Evolutionary conservation across 176 grass and related monocot species (phyloP).

Genomic region (Triticum monococcum): DNA sequence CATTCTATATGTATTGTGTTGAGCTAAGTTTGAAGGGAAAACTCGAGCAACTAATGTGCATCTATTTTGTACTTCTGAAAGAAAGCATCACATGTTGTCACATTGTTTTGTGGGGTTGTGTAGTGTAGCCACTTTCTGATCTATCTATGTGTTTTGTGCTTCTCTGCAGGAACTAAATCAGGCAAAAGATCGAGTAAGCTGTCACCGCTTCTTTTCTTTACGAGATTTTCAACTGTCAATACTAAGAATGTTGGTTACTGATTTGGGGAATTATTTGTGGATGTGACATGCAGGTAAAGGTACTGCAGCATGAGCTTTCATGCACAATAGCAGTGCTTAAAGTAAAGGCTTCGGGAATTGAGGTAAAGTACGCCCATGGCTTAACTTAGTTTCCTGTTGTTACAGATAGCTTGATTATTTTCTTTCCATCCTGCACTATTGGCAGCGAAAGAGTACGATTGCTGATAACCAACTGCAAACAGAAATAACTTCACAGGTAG

Average conservation of each 20-base stretch:
- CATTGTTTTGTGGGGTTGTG: not conserved
- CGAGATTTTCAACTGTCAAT: not conserved
- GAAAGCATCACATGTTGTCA: not conserved
- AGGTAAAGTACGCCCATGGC: slow-evolving; percentile 33
- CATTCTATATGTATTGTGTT: not conserved
- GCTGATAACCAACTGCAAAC: not conserved
- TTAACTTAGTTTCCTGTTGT: slow-evolving; percentile 9
- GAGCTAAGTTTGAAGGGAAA: not conserved
- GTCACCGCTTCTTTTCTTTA: not conserved
- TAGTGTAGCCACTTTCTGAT: slow-evolving; percentile 7
- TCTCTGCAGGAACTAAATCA: slow-evolving; percentile 65
- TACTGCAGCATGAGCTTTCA: slow-evolving; percentile 63
- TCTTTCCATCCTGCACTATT: slow-evolving; percentile 15
- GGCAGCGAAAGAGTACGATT: slow-evolving; percentile 32
- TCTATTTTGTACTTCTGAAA: not conserved
- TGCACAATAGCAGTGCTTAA: slow-evolving; percentile 38
- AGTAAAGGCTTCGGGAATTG: slow-evolving; percentile 40
- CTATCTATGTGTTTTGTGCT: slow-evolving; percentile 27
- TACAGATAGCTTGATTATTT: not conserved
- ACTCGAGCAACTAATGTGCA: not conserved
- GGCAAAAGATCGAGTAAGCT: slow-evolving; percentile 61
- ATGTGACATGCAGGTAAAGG: slow-evolving; percentile 47
- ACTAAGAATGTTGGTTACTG: not conserved
- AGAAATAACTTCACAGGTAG: slow-evolving; percentile 24
- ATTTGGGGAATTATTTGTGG: slow-evolving; percentile 25